A percentile compares a stretch with the other conserved stretches of the same genome.
Conservation (phyloP, 257 asterid species). For the Lycium barbarum region DNA sequence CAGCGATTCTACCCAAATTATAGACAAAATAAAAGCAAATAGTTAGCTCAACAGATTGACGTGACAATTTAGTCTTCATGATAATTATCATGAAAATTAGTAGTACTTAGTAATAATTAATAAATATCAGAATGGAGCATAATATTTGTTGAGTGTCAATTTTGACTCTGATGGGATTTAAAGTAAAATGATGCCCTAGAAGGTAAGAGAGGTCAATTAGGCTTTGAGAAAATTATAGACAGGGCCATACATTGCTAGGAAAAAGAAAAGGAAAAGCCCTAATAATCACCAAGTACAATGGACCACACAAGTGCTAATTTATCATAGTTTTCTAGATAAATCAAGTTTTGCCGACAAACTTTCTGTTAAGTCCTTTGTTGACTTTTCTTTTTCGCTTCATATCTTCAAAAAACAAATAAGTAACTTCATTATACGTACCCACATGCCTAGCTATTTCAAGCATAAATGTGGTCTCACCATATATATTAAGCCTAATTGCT, state of each 20-base stretch:
- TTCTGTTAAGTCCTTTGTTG: neutral
- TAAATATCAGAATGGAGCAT: neutral
- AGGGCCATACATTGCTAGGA: conserved; percentile 13
- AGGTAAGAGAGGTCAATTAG: conserved; percentile 29
- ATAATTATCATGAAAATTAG: neutral
- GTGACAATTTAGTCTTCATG: neutral
- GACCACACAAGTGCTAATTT: neutral
- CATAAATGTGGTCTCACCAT: neutral
- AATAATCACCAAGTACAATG: conserved; percentile 23
- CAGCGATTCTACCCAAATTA: no score
- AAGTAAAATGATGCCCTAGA: conserved; percentile 21
- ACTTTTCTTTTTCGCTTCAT: neutral
- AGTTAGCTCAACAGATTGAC: neutral
- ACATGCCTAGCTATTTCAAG: neutral
- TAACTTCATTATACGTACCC: neutral
- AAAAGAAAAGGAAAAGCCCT: neutral
- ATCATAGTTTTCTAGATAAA: neutral
- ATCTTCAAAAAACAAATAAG: neutral
- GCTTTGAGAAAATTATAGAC: neutral
- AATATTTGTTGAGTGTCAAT: conserved; percentile 1
- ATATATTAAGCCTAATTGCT: neutral
- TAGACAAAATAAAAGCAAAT: neutral
- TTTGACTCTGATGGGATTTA: conserved; percentile 15
- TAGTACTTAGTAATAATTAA: neutral
- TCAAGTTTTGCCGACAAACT: conserved; percentile 13